These are phyloP conservation scores for Cercospora canescens DNA, from an alignment of 2,329 filamentous ascomycete species.

Conservation along the genomic window DNA sequence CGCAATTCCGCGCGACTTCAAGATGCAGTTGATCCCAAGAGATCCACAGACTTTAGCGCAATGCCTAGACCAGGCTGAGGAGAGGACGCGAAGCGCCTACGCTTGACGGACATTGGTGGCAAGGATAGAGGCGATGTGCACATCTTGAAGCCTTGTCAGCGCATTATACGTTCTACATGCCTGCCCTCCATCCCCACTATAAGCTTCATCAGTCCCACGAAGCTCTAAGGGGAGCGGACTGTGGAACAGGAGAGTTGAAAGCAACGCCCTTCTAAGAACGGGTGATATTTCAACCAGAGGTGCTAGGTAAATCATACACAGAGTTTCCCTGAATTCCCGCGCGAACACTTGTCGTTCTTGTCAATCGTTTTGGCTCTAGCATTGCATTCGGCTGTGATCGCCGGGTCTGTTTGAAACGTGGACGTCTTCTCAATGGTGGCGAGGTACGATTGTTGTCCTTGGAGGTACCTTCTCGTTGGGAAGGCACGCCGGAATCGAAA, in stretches of 20 bases:
- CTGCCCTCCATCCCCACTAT: neutral
- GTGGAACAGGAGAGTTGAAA: neutral
- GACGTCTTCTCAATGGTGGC: neutral
- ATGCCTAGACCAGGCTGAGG: conserved; percentile 46
- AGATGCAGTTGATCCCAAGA: conserved; percentile 56
- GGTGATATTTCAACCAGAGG: neutral
- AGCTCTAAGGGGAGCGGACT: neutral
- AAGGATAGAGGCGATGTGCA: neutral
- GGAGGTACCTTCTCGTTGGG: neutral
- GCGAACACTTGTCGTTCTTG: neutral
- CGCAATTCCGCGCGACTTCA: conserved; percentile 61
- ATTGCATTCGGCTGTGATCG: neutral
- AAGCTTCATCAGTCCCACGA: neutral
- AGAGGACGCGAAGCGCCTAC: conserved; percentile 39
- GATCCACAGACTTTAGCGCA: conserved; percentile 42
- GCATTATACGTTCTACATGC: neutral
- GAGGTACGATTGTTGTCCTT: neutral
- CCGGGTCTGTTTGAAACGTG: neutral
- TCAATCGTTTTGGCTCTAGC: neutral
- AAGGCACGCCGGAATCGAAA: neutral
- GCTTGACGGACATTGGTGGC: neutral
- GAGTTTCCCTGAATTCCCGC: neutral
- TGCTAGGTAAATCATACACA: neutral
- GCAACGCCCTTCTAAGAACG: neutral
- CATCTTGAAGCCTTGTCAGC: neutral